Conservation (phyloP, 2,329 filamentous ascomycete genomes). For the Paraphoma chrysanthemicola region DNA sequence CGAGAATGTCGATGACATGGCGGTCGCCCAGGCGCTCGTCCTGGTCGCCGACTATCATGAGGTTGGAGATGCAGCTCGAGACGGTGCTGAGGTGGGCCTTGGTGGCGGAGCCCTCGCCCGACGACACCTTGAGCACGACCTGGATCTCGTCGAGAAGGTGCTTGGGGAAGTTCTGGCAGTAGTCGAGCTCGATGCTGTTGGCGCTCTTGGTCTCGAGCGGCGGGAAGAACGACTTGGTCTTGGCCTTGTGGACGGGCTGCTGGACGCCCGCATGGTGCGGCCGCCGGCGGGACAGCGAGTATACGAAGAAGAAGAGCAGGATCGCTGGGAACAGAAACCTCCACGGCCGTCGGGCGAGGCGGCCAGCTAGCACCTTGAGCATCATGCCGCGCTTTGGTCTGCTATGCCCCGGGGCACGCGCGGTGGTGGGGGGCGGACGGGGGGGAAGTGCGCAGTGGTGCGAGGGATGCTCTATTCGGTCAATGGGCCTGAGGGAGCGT, state of each 20-base stretch:
- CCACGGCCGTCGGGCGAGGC: constrained; percentile 37
- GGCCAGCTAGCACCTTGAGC: constrained; percentile 34
- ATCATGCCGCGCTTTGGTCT: constrained; percentile 18
- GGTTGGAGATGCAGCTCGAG: constrained; percentile 62
- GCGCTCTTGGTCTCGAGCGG: constrained; percentile 38
- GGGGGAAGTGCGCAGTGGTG: constrained; percentile 1
- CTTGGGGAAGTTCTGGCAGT: constrained; percentile 50
- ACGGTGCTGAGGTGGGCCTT: constrained; percentile 60
- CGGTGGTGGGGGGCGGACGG: constrained; percentile 3
- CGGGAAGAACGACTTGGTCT: constrained; percentile 47
- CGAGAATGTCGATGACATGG: constrained; percentile 58
- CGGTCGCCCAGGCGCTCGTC: constrained; percentile 60
- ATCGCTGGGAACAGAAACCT: constrained; percentile 41
- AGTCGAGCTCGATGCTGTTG: constrained; percentile 42
- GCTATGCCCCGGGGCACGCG: constrained; percentile 4
- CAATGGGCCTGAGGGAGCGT: constrained; percentile 3
- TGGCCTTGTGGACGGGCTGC: constrained; percentile 32
- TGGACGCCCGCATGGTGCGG: constrained; percentile 4
- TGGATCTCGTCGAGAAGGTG: constrained; percentile 53
- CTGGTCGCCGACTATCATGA: constrained; percentile 66
- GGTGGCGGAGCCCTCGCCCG: constrained; percentile 51
- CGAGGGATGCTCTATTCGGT: neutral
- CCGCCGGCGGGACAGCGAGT: constrained; percentile 34
- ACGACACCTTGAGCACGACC: constrained; percentile 59
- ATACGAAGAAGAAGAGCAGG: constrained; percentile 41